phyloP scores from a whole-genome alignment of 2,329 filamentous ascomycete genomes.

The Torrubiellomyces zombiae region DNA sequence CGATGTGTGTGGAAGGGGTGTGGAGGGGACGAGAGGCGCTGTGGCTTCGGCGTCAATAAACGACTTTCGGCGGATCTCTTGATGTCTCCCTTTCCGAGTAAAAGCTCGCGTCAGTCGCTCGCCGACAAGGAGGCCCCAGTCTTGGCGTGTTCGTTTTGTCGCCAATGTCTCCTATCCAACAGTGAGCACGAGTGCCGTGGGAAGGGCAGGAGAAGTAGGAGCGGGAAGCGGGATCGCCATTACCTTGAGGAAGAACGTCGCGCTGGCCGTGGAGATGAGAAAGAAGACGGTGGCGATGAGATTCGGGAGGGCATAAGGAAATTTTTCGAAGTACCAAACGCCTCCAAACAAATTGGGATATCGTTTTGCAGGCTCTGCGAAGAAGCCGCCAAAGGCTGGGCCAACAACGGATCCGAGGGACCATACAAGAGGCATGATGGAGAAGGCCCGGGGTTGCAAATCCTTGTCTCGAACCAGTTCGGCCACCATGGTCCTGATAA shows the following conservation, averaged over 20 bases:
- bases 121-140: conserved; percentile 64
- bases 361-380: conserved; percentile 65
- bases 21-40: conserved; percentile 32
- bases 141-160: conserved; percentile 46
- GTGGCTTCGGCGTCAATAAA: conserved; percentile 40
- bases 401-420: conserved; percentile 77
- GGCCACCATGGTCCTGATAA: conserved; percentile 80
- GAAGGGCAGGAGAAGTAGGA: too few species aligned
- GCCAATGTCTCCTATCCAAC: conserved; percentile 58
- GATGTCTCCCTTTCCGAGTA: conserved; percentile 11
- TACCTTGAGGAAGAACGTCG: conserved; percentile 61
- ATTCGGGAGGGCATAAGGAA: conserved; percentile 76
- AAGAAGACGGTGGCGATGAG: conserved; percentile 63
- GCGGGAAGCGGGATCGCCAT: conserved; percentile 3
- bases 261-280: conserved; percentile 55
- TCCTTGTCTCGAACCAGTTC: conserved; percentile 81
- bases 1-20: conserved; percentile 12
- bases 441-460: conserved; percentile 77
- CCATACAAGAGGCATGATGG: conserved; percentile 84
- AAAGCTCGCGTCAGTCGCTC: conserved; percentile 37
- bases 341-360: conserved; percentile 55
- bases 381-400: conserved; percentile 70
- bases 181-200: conserved; percentile 1
- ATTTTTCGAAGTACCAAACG: conserved; percentile 51
- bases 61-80: conserved; percentile 22